A percentile compares a stretch with the other conserved stretches of the same genome.
Conservation (phyloP, 805 yeast species). For the Limtongia smithiae region DNA sequence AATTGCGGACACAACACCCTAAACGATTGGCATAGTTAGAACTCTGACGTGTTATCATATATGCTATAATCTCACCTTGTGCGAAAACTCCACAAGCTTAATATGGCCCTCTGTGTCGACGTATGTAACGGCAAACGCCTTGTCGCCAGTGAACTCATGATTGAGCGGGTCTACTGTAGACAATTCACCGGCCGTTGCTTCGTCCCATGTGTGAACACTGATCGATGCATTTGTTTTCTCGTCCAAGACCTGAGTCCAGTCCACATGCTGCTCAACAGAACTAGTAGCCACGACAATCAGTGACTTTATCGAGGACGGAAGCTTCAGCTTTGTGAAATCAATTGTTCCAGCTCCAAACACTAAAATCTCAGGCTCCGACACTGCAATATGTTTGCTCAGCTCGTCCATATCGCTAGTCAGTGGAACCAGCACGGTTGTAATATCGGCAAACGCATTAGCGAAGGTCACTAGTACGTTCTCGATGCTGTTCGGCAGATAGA, state of each 20-base stretch:
- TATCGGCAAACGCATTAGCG: constrained; percentile 16
- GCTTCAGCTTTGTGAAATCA: constrained; percentile 12
- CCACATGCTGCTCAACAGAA: neutral
- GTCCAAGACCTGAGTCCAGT: neutral
- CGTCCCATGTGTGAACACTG: neutral
- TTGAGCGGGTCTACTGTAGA: too few species aligned
- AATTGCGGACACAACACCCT: constrained; percentile 37
- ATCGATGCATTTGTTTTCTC: constrained; percentile 10
- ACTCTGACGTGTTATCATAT: neutral
- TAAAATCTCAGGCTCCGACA: constrained; percentile 24
- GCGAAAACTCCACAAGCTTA: neutral
- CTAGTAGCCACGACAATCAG: constrained; percentile 12
- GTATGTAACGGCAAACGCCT: neutral
- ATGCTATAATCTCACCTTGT: neutral
- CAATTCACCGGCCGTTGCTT: too few species aligned
- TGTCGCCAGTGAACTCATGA: neutral
- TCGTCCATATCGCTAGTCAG: neutral
- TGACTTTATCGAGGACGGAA: constrained; percentile 16
- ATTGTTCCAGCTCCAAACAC: constrained; percentile 23
- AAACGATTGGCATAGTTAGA: too few species aligned
- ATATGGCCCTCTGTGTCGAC: neutral
- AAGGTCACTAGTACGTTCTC: constrained; percentile 18
- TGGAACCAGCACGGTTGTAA: constrained; percentile 24
- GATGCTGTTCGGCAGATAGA: constrained; percentile 22
- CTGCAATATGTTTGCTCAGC: constrained; percentile 13